A percentile compares a stretch with the other conserved stretches of the same genome.
Conservation (phyloP, 495 filamentous ascomycete genomes). For the Hapsidospora chrysogenum region DNA sequence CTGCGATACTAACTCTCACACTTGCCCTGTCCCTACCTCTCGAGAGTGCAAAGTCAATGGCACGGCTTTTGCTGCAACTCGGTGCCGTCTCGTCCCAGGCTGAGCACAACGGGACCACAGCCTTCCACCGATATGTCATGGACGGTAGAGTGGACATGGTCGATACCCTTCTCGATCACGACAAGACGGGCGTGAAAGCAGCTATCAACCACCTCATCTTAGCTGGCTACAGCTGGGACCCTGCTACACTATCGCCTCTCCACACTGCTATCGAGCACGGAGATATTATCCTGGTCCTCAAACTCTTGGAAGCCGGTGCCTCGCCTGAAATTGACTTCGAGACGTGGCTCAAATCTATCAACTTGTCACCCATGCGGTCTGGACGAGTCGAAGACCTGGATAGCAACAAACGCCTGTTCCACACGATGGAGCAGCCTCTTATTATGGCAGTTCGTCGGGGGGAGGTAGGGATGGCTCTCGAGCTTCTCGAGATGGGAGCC, state of each 20-base stretch:
- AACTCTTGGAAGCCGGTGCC: conserved; percentile 24
- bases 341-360: conserved; percentile 25
- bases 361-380: conserved; percentile 3
- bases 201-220: conserved; percentile 45
- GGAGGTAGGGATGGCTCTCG: conserved; percentile 31
- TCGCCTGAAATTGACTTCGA: conserved; percentile 23
- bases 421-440: conserved; percentile 37
- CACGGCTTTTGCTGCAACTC: conserved; percentile 41
- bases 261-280: conserved; percentile 14
- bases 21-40: conserved; percentile 39
- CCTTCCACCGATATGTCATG: conserved; percentile 39
- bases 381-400: conserved; percentile 8
- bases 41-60: conserved; percentile 43
- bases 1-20: conserved; percentile 46
- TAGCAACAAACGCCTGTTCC: conserved; percentile 21
- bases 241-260: conserved; percentile 18
- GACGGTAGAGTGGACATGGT: conserved; percentile 32
- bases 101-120: conserved; percentile 39
- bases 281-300: conserved; percentile 17
- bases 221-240: conserved; percentile 8
- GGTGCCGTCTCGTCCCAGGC: conserved; percentile 61
- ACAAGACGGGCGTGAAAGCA: conserved; percentile 38
- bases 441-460: conserved; percentile 33
- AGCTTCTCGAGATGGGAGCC: conserved; percentile 40
- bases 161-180: conserved; percentile 38